Percentiles rank a stretch among this genome's conserved stretches.
phyloP scores from a whole-genome alignment of 345 rosid genomes.

The Hevea brasiliensis region DNA sequence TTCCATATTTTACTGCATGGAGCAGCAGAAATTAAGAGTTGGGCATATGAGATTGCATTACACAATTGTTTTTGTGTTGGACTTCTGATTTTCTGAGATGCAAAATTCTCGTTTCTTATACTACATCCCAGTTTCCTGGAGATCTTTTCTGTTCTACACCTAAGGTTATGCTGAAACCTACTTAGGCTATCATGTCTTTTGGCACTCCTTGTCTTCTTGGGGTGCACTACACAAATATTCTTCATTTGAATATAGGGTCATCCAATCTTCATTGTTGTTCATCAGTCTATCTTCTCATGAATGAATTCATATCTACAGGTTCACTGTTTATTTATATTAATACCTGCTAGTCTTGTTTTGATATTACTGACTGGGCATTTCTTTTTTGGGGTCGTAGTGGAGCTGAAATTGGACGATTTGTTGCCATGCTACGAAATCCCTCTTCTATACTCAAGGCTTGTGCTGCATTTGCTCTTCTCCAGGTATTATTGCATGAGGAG shows the following conservation, averaged over 20 bases:
- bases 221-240: neutral
- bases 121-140: neutral
- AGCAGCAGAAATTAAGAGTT: neutral
- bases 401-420: constrained; percentile 46
- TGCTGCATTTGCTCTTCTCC: constrained; percentile 47
- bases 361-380: neutral
- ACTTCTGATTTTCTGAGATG: too few species aligned
- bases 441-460: constrained; percentile 35
- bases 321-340: neutral
- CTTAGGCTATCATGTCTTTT: neutral
- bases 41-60: neutral
- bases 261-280: neutral
- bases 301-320: neutral
- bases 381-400: constrained; percentile 18
- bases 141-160: neutral
- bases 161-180: neutral
- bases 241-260: neutral
- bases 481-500: constrained; percentile 21
- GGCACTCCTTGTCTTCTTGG: neutral
- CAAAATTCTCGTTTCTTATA: neutral
- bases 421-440: constrained; percentile 42
- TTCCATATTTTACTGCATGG: neutral
- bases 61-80: neutral
- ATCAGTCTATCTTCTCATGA: neutral
- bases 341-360: neutral